Evolutionary conservation across 1,139 yeast genomes (phyloP), one percentile per base, ranked within the genome.

Genomic region (Wickerhamomyces sp.): DNA sequence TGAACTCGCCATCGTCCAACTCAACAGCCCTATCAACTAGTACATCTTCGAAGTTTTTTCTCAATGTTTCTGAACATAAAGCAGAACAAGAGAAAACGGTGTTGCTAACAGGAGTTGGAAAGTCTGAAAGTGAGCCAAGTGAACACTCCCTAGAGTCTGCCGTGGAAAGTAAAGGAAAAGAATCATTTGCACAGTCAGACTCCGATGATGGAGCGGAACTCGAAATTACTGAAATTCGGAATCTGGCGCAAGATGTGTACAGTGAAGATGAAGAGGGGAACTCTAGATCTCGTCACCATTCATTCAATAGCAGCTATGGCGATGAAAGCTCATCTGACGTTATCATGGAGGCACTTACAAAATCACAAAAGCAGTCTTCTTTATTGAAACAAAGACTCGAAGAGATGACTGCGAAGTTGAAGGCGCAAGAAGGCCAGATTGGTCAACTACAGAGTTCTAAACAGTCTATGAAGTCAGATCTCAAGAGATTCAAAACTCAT

Each of bases 321-420:
- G 42, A 41, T 13, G 36, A 36, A 12, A 33, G 32, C 4, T 39
- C 51, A 7, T 36, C 41, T 16, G 54, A 45, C 20, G 37, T 47
- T 19, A 30, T 51, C 24, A 29, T 51, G 22, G 53, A 49, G 19
- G 52, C 54, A 2, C 41, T 51, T 5, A 39, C 29, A 30, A 51
- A 48, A 29, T 46, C 52, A 5, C 54, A 51, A 28, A 44, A 40
- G 18, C 26, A 45, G 16, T 47, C 49, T 18, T 16, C 33, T 4
- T 29, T 23, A 1, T 45, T 47, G 31, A 51, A 40, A 27, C 33
- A 39, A 11, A 42, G 36, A 20, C 33, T 51, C 18, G 42, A 43
- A 6, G n/a, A 19, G 1, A 44, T 43, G 3, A 33, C 38, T 8
- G n/a, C 43, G 2, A 45, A 36, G 29, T 30, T 42, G n/a, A 23